Base-by-base conservation (phyloP, 345 rosid genomes). In the Melaleuca quinquenervia region DNA sequence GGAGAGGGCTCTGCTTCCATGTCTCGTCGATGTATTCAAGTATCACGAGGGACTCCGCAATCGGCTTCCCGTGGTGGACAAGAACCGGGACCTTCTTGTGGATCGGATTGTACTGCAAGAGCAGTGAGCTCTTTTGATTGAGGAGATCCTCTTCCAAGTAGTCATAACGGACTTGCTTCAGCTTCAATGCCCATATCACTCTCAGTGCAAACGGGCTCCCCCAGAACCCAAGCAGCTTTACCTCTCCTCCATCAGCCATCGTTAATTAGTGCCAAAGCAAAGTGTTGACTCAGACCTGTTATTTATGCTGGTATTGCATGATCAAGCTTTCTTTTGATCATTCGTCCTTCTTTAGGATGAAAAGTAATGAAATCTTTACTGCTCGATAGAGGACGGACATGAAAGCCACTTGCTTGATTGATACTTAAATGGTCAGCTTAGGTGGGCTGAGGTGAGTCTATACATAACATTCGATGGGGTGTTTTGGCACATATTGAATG, bases 31-130 rank as follows among this genome's bases (percentile, higher is more conserved):
- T 75, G 75, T 89, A 90, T 50, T 89, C 90, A 4, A 88, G 75
- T 80, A 91, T 87, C 84, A 89, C 21, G 7, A 88, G 87, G 36
- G 89, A 91, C 85, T 90, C 90, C 5, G 86, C 85, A 55, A 91
- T 51, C 7, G 89, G 88, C 51, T 85, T 87, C 36, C 87, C 88
- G 2, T 85, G 41, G 84, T 91, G 92, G 9, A 86, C 82, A 22
- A 91, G 90, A 27, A 89, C 90, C 29, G 88, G 91, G 54, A 88
- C 52, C 75, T 91, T 87, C 52, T 88, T 80, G 50, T 84, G 45
- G 24, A 88, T 87, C 6, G 90, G 89, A 78, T 88, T 91, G 88
- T 45, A 87, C 44, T 84, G 85, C 87, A 91, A 51, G 27, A 88
- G 89, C 88, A 89, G 41, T 11, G 84, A 52, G 48, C 91, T 89